Percentiles rank a stretch among this genome's conserved stretches.
phyloP scores from a whole-genome alignment of 176 grass and related monocot genomes.

The Zoysia pacifica region DNA sequence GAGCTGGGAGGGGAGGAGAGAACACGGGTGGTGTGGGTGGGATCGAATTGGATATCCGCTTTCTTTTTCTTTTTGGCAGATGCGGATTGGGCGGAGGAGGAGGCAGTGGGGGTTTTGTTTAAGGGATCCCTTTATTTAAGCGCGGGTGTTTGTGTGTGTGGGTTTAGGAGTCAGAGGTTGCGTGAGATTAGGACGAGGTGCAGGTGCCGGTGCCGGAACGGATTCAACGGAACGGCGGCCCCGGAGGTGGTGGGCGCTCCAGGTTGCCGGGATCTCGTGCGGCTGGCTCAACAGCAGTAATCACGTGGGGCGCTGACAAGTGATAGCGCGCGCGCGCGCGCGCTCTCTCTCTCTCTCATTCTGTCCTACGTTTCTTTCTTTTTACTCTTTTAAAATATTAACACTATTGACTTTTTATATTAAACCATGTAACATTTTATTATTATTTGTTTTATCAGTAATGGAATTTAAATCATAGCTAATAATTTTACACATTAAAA shows the following conservation, averaged over 20 bases:
- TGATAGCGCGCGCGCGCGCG: too few species aligned
- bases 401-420: too few species aligned
- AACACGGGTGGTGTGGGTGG: not conserved
- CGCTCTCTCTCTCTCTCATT: too few species aligned
- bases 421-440: too few species aligned
- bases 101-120: not conserved
- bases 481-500: too few species aligned
- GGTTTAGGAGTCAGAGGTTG: constrained; percentile 20
- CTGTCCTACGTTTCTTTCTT: too few species aligned
- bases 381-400: too few species aligned
- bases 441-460: too few species aligned
- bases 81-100: not conserved
- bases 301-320: not conserved
- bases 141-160: not conserved
- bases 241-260: not conserved
- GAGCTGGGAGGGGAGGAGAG: not conserved
- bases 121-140: not conserved
- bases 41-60: not conserved
- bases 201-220: not conserved
- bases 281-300: not conserved
- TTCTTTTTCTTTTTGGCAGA: not conserved
- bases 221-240: constrained; percentile 33
- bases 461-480: too few species aligned
- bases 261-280: not conserved
- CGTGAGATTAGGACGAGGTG: not conserved